These are phyloP conservation scores for Thermothelomyces thermophilus DNA, from an alignment of 2,329 filamentous ascomycete species.

Conservation along the genomic window DNA sequence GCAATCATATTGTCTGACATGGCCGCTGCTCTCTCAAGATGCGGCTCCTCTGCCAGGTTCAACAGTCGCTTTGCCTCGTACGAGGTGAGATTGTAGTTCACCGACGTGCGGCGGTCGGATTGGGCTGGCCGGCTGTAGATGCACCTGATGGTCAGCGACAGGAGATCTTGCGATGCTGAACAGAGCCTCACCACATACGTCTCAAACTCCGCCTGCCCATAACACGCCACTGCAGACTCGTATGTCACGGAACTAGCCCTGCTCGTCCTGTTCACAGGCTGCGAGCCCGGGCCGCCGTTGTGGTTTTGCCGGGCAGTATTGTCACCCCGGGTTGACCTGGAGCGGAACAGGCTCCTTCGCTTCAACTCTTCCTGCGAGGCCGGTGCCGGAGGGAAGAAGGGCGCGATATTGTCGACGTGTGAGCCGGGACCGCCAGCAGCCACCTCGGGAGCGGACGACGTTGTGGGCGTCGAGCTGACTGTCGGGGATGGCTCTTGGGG, in stretches of 20 bases:
- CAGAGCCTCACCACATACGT: constrained; percentile 22
- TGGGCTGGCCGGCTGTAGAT: constrained; percentile 28
- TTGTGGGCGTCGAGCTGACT: constrained; percentile 16
- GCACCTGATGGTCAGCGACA: constrained; percentile 11
- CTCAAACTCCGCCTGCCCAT: constrained; percentile 25
- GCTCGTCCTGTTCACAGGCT: constrained; percentile 22
- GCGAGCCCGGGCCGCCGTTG: constrained; percentile 27
- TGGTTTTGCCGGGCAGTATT: constrained; percentile 26
- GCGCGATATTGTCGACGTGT: constrained; percentile 16
- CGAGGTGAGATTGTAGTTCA: constrained; percentile 38
- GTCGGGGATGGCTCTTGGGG: constrained; percentile 15
- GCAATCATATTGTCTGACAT: constrained; percentile 32
- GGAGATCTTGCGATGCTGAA: neutral
- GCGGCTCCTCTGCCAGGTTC: constrained; percentile 33
- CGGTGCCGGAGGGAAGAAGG: constrained; percentile 18
- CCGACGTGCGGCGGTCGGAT: constrained; percentile 33
- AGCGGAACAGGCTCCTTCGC: constrained; percentile 32
- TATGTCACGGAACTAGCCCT: constrained; percentile 32
- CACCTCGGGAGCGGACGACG: constrained; percentile 12
- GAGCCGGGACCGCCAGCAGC: constrained; percentile 9
- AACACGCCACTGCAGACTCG: constrained; percentile 26
- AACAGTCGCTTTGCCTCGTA: constrained; percentile 41
- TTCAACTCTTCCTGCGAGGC: constrained; percentile 22
- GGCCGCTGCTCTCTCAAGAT: constrained; percentile 29
- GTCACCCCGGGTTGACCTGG: constrained; percentile 30